These are phyloP conservation scores for Debaryomyces subglobosus DNA, from an alignment of 1,139 yeast genomes.

Conservation along the genomic window DNA sequence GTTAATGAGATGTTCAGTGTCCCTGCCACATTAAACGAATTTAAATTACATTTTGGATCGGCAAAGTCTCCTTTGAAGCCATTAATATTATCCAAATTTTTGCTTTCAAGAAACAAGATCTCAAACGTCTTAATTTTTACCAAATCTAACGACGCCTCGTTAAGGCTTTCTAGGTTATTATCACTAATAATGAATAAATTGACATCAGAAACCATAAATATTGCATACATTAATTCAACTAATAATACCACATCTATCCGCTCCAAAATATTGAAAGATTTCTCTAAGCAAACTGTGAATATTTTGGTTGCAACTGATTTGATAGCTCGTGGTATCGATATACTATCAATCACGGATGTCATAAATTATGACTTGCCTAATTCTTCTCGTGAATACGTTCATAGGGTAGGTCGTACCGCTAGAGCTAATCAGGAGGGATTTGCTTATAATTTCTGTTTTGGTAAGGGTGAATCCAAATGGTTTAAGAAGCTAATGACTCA, in stretches of 20 bases:
- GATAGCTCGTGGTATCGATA: conserved; percentile 92
- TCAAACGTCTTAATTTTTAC: conserved; percentile 66
- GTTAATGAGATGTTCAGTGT: conserved; percentile 57
- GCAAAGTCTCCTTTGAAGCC: conserved; percentile 74
- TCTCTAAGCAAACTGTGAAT: conserved; percentile 51
- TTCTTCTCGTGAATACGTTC: conserved; percentile 89
- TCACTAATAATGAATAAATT: conserved; percentile 43
- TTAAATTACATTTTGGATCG: conserved; percentile 51
- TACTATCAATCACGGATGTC: conserved; percentile 70
- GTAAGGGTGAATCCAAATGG: conserved; percentile 78
- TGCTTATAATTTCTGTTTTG: conserved; percentile 71
- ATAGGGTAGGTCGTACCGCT: conserved; percentile 95
- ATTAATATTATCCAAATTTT: conserved; percentile 60
- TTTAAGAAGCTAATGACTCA: conserved; percentile 52
- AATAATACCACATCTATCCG: conserved; percentile 49
- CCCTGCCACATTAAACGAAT: conserved; percentile 60
- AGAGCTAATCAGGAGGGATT: conserved; percentile 81
- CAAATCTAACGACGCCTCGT: conserved; percentile 84
- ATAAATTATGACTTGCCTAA: conserved; percentile 89
- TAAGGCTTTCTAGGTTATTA: conserved; percentile 69
- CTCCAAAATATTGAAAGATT: conserved; percentile 54
- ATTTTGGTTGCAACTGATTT: conserved; percentile 87
- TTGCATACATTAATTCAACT: conserved; percentile 51
- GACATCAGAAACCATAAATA: conserved; percentile 16
- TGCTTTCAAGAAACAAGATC: conserved; percentile 35